Percentiles rank a stretch among this genome's conserved stretches.
Conservation (phyloP, 225 moss, liverwort and hornwort genomes). For the Climacium dendroides region DNA sequence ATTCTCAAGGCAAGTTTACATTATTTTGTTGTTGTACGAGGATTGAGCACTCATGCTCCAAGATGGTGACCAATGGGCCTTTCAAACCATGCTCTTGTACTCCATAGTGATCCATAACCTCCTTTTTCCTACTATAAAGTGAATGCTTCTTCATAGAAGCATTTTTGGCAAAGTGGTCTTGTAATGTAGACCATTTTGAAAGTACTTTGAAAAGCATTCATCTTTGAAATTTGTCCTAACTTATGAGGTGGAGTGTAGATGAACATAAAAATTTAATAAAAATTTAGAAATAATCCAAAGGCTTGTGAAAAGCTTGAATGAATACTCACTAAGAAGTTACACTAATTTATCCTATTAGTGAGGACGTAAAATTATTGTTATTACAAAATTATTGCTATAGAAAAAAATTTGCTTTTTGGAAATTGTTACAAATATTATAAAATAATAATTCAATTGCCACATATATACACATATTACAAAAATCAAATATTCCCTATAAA, state of each 20-base stretch:
- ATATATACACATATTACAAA: not conserved
- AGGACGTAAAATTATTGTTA: no score
- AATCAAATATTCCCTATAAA: no score
- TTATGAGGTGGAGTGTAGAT: not conserved
- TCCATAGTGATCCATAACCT: not conserved
- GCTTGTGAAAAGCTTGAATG: not conserved
- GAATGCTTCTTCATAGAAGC: not conserved
- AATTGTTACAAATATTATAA: not conserved
- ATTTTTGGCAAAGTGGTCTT: not conserved
- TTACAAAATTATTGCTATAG: no score
- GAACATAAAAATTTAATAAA: not conserved
- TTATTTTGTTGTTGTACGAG: not conserved
- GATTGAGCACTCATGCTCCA: not conserved
- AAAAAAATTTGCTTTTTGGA: no score
- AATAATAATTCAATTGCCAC: not conserved
- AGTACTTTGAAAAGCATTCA: not conserved
- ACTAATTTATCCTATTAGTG: not conserved
- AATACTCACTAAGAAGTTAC: not conserved
- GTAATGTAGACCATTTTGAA: not conserved
- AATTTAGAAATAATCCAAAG: not conserved
- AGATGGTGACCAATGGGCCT: not conserved
- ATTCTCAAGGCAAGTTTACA: not conserved
- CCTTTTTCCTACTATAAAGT: rapidly evolving
- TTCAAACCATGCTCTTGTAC: not conserved
- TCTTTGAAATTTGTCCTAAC: not conserved